Conservation (phyloP, 768 basidiomycete species). For the Termitomyces sp. region DNA sequence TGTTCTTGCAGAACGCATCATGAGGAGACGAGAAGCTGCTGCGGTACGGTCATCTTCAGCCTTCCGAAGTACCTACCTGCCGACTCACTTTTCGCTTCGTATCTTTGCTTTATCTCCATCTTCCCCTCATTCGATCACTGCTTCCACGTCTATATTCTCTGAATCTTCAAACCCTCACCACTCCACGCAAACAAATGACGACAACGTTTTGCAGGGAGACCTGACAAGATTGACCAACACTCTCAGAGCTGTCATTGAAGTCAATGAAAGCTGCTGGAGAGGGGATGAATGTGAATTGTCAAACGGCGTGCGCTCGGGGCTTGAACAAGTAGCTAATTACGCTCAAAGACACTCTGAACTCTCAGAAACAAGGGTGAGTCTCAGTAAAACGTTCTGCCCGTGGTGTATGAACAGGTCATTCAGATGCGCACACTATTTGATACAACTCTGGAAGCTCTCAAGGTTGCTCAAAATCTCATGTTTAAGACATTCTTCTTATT, state of each 20-base stretch:
- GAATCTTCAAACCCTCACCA: conserved; percentile 26
- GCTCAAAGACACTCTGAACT: conserved; percentile 69
- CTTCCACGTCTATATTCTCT: conserved; percentile 26
- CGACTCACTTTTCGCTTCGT: conserved; percentile 66
- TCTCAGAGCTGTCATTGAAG: conserved; percentile 70
- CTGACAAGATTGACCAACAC: conserved; percentile 80
- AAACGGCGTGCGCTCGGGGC: conserved; percentile 68
- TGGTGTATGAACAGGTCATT: background rate
- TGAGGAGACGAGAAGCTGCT: conserved; percentile 88
- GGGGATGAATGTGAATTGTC: conserved; percentile 80
- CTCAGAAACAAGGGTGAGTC: conserved; percentile 65
- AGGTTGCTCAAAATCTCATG: conserved; percentile 37
- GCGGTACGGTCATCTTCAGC: conserved; percentile 74
- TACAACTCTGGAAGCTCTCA: conserved; percentile 71
- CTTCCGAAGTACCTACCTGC: conserved; percentile 57
- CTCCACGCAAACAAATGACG: conserved; percentile 17
- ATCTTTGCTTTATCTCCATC: conserved; percentile 35
- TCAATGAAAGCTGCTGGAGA: conserved; percentile 78
- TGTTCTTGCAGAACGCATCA: conserved; percentile 78
- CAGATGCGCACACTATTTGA: conserved; percentile 62
- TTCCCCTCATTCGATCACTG: conserved; percentile 28
- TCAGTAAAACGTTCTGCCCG: background rate
- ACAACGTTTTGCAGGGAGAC: conserved; percentile 60
- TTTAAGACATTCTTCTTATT: background rate
- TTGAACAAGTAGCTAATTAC: conserved; percentile 63